Evolutionary conservation across 2,329 filamentous ascomycete species (phyloP).

Genomic region (Ascochyta rabiei): DNA sequence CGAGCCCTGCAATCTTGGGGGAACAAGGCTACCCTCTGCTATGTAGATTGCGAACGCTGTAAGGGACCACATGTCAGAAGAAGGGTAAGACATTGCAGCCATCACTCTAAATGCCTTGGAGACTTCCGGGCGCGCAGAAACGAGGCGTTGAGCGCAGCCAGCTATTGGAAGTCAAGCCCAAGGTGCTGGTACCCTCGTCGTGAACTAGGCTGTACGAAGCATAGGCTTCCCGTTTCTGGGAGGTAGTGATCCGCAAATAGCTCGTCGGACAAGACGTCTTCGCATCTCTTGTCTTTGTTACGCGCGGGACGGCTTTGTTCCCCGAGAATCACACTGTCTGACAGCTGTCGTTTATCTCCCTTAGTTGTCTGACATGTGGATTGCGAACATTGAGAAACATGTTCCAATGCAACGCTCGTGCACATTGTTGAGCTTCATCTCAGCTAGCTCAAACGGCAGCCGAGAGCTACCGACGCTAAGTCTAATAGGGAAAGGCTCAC

Average conservation of each 20-base stretch:
- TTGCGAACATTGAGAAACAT: not conserved
- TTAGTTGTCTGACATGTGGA: not conserved
- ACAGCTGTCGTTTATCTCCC: not conserved
- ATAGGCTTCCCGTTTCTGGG: constrained; percentile 6
- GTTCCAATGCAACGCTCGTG: not conserved
- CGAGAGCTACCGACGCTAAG: no score
- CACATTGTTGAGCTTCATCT: no score
- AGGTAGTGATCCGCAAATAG: constrained; percentile 8
- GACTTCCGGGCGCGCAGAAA: not conserved
- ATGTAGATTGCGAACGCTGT: not conserved
- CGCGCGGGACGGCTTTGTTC: not conserved
- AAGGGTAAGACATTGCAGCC: not conserved
- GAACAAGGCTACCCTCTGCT: not conserved
- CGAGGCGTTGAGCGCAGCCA: constrained; percentile 10
- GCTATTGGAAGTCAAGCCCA: constrained; percentile 5
- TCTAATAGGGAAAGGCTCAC: no score
- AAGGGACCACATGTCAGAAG: constrained; percentile 1
- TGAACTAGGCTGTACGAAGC: constrained; percentile 1
- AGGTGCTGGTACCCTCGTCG: not conserved
- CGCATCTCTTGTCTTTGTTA: not conserved
- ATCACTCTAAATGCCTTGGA: not conserved
- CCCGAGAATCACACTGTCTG: not conserved
- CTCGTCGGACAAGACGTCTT: not conserved
- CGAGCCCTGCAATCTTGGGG: constrained; percentile 6
- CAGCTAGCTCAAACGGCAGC: no score